phyloP scores from a whole-genome alignment of 1,284 basidiomycete species.

The Erythrobasidium hasegawianum region DNA sequence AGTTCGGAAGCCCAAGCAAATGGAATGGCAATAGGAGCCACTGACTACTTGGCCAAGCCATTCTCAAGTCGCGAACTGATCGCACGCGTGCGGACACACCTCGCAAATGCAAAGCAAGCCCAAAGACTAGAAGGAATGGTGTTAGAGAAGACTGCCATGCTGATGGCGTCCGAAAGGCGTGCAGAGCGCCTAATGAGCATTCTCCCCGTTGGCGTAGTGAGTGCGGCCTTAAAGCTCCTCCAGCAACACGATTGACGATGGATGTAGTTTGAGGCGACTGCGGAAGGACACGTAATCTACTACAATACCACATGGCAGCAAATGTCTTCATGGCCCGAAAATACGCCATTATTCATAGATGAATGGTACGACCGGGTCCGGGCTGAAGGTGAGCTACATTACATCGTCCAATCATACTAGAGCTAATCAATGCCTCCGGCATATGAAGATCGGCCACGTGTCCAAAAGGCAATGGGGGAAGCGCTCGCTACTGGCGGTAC shows the following conservation, averaged over 20 bases:
- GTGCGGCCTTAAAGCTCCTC: not conserved
- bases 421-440: too few relatives aligned
- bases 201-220: constrained; percentile 24
- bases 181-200: constrained; percentile 24
- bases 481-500: too few relatives aligned
- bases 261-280: constrained; percentile 16
- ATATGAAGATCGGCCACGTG: too few relatives aligned
- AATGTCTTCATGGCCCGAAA: constrained; percentile 16
- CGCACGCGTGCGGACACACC: constrained; percentile 16
- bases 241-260: not conserved
- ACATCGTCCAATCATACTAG: too few relatives aligned
- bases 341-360: too few relatives aligned
- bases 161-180: constrained; percentile 19
- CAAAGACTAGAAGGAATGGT: constrained; percentile 16
- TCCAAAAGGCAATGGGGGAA: too few relatives aligned
- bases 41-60: constrained; percentile 42
- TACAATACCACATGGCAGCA: constrained; percentile 8
- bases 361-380: too few relatives aligned
- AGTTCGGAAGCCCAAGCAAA: constrained; percentile 42
- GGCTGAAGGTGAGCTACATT: too few relatives aligned
- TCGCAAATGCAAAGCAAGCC: constrained; percentile 18
- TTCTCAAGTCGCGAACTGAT: constrained; percentile 28
- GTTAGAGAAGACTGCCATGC: constrained; percentile 17
- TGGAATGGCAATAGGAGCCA: constrained; percentile 42
- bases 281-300: constrained; percentile 10